Conservation (phyloP, 371 early-diverging fungal species). For the Syncephalastrum racemosum region DNA sequence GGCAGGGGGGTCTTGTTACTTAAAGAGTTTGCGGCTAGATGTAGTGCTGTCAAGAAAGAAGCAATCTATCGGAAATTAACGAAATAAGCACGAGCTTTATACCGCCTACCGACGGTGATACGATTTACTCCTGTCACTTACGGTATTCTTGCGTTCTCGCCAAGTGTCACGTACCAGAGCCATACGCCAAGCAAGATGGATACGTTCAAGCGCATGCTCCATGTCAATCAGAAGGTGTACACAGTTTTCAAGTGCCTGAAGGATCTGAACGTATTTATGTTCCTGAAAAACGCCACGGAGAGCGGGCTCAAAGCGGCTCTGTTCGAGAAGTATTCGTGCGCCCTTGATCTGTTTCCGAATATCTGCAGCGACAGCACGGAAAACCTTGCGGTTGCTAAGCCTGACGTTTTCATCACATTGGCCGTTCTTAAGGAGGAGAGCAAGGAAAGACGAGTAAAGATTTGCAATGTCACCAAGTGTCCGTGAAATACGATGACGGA, state of each 20-base stretch:
- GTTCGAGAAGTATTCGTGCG: constrained; percentile 40
- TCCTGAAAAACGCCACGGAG: constrained; percentile 48
- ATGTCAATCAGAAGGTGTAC: constrained; percentile 42
- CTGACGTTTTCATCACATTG: constrained; percentile 13
- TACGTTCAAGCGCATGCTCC: constrained; percentile 36
- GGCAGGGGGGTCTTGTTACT: constrained; percentile 45
- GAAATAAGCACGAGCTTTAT: neutral
- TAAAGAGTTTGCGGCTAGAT: constrained; percentile 42
- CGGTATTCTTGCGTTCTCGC: constrained; percentile 45
- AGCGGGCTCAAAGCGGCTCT: constrained; percentile 51
- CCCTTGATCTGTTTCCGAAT: constrained; percentile 43
- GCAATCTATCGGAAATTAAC: constrained; percentile 27
- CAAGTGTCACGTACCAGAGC: constrained; percentile 36
- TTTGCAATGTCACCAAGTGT: constrained; percentile 37
- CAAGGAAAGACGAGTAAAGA: constrained; percentile 42
- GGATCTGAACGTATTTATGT: constrained; percentile 34
- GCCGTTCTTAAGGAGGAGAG: constrained; percentile 29
- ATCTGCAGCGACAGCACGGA: constrained; percentile 26
- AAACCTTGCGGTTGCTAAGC: constrained; percentile 31
- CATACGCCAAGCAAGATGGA: constrained; percentile 31
- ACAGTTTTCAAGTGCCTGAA: constrained; percentile 45
- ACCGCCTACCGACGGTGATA: too few species aligned
- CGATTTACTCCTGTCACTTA: constrained; percentile 8
- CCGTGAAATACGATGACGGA: constrained; percentile 40
- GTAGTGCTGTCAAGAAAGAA: constrained; percentile 38